A percentile compares a stretch with the other conserved stretches of the same genome.
Evolutionary conservation across 1,284 basidiomycete genomes (phyloP).

Genomic region (Boletus austroedulis): DNA sequence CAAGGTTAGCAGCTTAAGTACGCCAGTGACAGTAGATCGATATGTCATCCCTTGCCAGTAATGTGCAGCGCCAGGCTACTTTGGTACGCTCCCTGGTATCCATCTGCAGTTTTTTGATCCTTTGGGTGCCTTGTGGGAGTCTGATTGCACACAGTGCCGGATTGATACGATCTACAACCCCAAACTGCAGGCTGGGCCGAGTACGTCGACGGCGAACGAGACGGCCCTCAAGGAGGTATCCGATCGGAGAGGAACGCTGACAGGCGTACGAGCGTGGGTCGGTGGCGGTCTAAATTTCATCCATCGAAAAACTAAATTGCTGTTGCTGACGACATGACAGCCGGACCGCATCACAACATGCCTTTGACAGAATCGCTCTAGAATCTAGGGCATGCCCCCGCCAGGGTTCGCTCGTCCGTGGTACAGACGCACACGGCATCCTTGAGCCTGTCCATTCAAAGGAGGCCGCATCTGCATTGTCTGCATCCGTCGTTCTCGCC

Average conservation of each 20-base stretch:
- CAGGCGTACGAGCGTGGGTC: background rate
- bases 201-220: background rate
- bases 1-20: conserved; percentile 20
- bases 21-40: background rate
- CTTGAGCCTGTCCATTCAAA: background rate
- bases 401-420: background rate
- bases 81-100: background rate
- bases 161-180: conserved; percentile 6
- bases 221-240: background rate
- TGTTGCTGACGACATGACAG: conserved; percentile 14
- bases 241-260: background rate
- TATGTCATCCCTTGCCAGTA: conserved; percentile 8
- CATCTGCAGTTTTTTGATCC: background rate
- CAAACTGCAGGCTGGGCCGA: background rate
- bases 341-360: background rate
- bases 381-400: background rate
- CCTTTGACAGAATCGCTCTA: background rate
- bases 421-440: background rate
- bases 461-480: background rate
- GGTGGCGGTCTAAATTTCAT: conserved; percentile 5
- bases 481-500: background rate
- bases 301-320: conserved; percentile 3
- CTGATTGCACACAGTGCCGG: conserved; percentile 1
- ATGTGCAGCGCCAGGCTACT: background rate
- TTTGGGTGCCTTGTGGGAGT: background rate